Evolutionary conservation across 371 early-diverging fungal genomes (phyloP), one percentile per base, ranked within the genome.

Genomic region (Phascolomyces articulosus): DNA sequence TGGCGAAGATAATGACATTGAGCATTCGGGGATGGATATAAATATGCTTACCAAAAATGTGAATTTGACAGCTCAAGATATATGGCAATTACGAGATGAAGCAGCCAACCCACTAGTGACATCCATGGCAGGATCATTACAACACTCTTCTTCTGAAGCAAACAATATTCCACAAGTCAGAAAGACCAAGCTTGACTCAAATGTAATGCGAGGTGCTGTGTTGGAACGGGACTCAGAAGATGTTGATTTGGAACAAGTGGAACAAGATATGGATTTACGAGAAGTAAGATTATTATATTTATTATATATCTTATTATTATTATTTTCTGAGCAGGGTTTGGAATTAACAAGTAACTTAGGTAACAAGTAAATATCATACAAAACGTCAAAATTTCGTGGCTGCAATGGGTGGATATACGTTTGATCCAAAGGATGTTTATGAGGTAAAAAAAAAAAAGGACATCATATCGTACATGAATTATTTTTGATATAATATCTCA

Each of bases 191-290:
- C 44, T 82, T 49, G 87, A 87, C 51, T 83, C 83, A 8, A 69
- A 78, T 2, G 64, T 78, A 4, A 81, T 87, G 87, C 75, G 75
- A 58, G 85, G 85, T 16, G 74, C 73, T 4, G 83, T 87, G 6
- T 76, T 84, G 58, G 86, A 87, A 68, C 75, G 75, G n/a, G 82
- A 83, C 0, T 72, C 74, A n/a, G 82, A 73, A 8, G 67, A 78
- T 16, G 73, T 85, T 3, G 82, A 87, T 60, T 57, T 81, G 27
- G 86, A 87, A 18, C 69, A 80, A 47, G 74, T 85, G 11, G 84
- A 85, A 61, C 83, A 83, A 10, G 85, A 87, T 34, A 85, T 87
- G 87, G 78, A 85, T 62, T 62, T 85, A 41, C 70, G 79, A 38
- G 86, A 87, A 68, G 82, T 79, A 74, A 44, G 40, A 44, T 13